Evolutionary conservation across 139 green algal species (phyloP).

Genomic region (Chlamydomonas urium): DNA sequence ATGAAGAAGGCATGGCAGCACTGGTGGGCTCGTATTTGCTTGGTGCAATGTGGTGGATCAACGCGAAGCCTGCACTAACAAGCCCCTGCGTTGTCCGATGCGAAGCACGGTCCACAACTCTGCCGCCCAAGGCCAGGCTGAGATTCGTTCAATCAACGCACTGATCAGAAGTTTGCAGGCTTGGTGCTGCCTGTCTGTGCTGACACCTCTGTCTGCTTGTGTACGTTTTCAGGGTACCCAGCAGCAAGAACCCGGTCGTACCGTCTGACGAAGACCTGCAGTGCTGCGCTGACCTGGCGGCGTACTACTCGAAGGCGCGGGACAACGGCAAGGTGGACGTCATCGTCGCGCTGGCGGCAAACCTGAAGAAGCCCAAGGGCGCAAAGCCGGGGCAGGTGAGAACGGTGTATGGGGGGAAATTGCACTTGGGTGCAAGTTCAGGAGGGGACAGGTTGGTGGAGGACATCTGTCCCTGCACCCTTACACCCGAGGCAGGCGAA

Average conservation of each 20-base stretch:
- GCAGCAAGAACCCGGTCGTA: background rate
- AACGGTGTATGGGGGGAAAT: conserved; percentile 11
- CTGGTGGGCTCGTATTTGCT: no score
- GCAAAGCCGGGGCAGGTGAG: conserved; percentile 67
- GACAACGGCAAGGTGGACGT: conserved; percentile 54
- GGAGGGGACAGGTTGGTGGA: no score
- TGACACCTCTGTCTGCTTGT: no score
- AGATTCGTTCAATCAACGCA: background rate
- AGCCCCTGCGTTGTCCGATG: no score
- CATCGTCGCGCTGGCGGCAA: conserved; percentile 37
- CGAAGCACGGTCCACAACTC: background rate
- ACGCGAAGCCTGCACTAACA: no score
- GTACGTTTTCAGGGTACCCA: conserved; percentile 27
- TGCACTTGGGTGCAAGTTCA: no score
- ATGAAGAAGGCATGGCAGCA: no score
- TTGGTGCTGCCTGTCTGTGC: no score
- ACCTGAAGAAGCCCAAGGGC: conserved; percentile 74
- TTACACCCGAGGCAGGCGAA: background rate
- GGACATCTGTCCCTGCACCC: no score
- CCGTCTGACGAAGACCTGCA: conserved; percentile 58
- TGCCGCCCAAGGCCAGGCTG: background rate
- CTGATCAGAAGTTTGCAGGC: no score
- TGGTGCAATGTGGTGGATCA: no score
- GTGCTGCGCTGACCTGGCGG: conserved; percentile 69
- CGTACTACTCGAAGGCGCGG: conserved; percentile 54